Evolutionary conservation across 805 yeast genomes (phyloP).

Genomic region (Yarrowia divulgata): DNA sequence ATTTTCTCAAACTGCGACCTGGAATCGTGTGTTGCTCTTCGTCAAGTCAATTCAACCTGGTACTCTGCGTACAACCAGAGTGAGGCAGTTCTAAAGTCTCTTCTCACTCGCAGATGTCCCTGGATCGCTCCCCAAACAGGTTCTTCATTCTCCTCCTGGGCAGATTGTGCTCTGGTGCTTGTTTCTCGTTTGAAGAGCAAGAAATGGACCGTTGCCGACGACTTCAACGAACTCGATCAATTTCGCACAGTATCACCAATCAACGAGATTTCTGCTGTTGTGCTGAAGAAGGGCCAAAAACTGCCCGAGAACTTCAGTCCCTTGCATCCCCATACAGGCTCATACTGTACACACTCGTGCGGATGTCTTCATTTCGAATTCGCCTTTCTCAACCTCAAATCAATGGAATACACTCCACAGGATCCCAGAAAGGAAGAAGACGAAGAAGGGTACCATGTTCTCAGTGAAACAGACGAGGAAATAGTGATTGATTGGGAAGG

Average conservation of each 20-base stretch:
- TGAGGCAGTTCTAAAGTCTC: neutral
- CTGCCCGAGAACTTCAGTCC: neutral
- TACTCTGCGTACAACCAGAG: neutral
- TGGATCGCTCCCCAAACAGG: neutral
- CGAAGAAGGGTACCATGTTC: too few species aligned
- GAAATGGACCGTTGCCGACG: neutral
- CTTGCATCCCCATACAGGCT: neutral
- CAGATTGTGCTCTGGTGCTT: neutral
- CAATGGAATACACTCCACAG: too few species aligned
- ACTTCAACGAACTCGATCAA: neutral
- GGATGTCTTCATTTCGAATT: too few species aligned
- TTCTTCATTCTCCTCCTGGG: neutral
- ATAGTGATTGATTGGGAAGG: too few species aligned
- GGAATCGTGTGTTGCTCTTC: too few species aligned
- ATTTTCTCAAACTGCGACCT: too few species aligned
- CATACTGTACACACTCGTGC: too few species aligned
- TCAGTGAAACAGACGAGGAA: too few species aligned
- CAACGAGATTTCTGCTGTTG: neutral
- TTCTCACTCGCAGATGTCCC: neutral
- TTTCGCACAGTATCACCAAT: neutral
- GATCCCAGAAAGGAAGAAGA: too few species aligned
- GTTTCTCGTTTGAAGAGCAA: neutral
- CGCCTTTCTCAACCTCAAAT: too few species aligned
- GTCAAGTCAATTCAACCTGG: too few species aligned
- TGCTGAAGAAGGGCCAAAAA: neutral